Conservation (phyloP, 768 basidiomycete genomes). For the Pulveroboletus sp. region DNA sequence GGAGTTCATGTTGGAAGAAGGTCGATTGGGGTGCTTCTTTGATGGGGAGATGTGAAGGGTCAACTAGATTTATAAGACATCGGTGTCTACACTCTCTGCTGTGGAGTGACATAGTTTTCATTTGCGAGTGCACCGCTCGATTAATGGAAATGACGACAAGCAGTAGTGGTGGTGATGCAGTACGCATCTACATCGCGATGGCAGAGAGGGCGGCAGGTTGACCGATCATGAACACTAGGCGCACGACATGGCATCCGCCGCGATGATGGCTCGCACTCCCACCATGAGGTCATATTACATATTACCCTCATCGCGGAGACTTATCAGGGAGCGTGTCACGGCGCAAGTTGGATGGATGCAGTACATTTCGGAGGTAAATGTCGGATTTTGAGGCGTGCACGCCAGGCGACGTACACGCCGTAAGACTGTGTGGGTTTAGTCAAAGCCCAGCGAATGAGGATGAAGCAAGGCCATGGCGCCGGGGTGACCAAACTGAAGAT, state of each 20-base stretch:
- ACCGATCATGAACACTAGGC: slow-evolving; percentile 15
- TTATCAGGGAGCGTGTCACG: slow-evolving; percentile 18
- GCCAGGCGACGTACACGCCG: slow-evolving; percentile 24
- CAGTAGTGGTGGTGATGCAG: slow-evolving; percentile 14
- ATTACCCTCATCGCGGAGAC: slow-evolving; percentile 22
- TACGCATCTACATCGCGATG: slow-evolving; percentile 22
- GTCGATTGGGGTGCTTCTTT: slow-evolving; percentile 15
- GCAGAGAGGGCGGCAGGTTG: slow-evolving; percentile 19
- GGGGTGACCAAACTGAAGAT: slow-evolving; percentile 6
- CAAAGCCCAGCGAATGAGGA: slow-evolving; percentile 16
- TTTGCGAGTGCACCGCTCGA: slow-evolving; percentile 16
- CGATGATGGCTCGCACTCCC: slow-evolving; percentile 18
- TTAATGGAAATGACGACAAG: slow-evolving; percentile 23
- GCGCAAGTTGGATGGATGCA: slow-evolving; percentile 19
- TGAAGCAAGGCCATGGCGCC: slow-evolving; percentile 20
- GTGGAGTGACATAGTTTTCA: slow-evolving; percentile 20
- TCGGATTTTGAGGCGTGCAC: slow-evolving; percentile 16
- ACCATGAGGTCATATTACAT: slow-evolving; percentile 28
- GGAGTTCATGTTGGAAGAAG: slow-evolving; percentile 17
- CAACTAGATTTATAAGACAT: slow-evolving; percentile 18
- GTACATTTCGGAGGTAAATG: slow-evolving; percentile 13
- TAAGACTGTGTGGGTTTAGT: slow-evolving; percentile 12
- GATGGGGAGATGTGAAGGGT: slow-evolving; percentile 16
- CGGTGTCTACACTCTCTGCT: slow-evolving; percentile 12
- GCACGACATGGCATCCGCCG: slow-evolving; percentile 20